Evolutionary conservation across 352 stramenopile species (phyloP).

Genomic region (Pythium aristosporum): DNA sequence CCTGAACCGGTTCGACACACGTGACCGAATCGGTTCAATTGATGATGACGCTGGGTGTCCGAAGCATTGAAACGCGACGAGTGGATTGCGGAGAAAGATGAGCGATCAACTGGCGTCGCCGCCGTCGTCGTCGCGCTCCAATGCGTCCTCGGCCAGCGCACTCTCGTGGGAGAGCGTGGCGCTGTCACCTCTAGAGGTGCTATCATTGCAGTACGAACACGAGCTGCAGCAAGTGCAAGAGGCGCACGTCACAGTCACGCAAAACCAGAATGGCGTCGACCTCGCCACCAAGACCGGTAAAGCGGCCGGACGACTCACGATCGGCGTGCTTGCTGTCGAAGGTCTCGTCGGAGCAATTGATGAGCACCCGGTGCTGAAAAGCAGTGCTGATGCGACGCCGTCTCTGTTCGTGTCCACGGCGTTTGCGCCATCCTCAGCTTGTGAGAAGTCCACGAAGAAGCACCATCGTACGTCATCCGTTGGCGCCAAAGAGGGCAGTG

Average conservation of each 20-base stretch:
- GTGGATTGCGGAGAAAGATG: conserved; percentile 31
- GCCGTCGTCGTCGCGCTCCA: conserved; percentile 34
- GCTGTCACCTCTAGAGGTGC: conserved; percentile 66
- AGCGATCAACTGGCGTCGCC: conserved; percentile 37
- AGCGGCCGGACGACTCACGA: conserved; percentile 44
- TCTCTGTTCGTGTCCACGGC: conserved; percentile 60
- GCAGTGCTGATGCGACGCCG: conserved; percentile 18
- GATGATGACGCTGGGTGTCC: neutral
- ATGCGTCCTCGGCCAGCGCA: conserved; percentile 50
- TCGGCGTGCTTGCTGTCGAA: conserved; percentile 54
- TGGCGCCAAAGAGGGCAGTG: conserved; percentile 23
- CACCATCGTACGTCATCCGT: conserved; percentile 45
- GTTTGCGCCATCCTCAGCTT: conserved; percentile 56
- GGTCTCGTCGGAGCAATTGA: conserved; percentile 32
- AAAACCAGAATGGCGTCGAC: conserved; percentile 83
- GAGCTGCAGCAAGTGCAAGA: conserved; percentile 61
- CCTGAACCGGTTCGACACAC: conserved; percentile 1
- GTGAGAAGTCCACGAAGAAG: conserved; percentile 74
- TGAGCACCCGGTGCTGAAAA: conserved; percentile 34
- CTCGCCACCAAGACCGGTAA: conserved; percentile 53
- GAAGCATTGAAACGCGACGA: conserved; percentile 24
- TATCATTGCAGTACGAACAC: conserved; percentile 70
- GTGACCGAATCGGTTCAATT: conserved; percentile 8
- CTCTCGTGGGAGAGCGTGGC: conserved; percentile 79
- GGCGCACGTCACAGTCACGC: conserved; percentile 33